Evolutionary conservation across 2,329 filamentous ascomycete genomes (phyloP), one percentile per base, ranked within the genome.

Genomic region (Phaeomoniella chlamydospora): DNA sequence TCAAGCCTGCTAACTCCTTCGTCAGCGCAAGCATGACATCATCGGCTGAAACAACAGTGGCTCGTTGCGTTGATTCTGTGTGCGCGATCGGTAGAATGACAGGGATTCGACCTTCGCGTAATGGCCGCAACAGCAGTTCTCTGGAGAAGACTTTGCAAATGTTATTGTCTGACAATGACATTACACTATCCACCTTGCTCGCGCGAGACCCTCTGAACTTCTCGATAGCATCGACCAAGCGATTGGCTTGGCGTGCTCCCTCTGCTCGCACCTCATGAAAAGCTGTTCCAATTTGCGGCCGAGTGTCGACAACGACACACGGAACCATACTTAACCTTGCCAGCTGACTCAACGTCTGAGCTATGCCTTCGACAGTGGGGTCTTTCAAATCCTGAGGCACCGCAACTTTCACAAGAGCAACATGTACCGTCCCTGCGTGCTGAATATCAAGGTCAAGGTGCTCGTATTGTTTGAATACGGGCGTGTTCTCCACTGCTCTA

Each of bases 321-420:
- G 85, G 86, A 34, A 75, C 68, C 45, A 98, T 70, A 2, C 90
- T 88, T 11, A 98, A 69, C 36, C 79, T 76, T 29, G 77, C 74
- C 34, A 98, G 73, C 54, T 94, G 88, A 18, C 78, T 77, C 29
- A 98, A 59, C 0, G 90, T 96, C 52, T 79, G 76, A 4, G 80
- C 84, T 39, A 96, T 74, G 1, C 85, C 87, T 32, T 70, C 59
- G 9, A 96, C 53, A 0, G 74, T 81, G 2, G 64, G 58, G 40
- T 86, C 71, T 47, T 82, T 70, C 33, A 92, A 68, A 2, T 66
- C 57, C 47, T 92, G 78, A 0, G 85, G 79, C 31, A 72, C 70
- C 36, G 80, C 74, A 37, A 98, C 67, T 57, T 93, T 94, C 44
- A 94, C 77, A 38, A 98, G 62, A 12, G 90, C 87, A 39, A 94